phyloP scores from a whole-genome alignment of 2,329 filamentous ascomycete species.

The Neopestalotiopsis sp. region DNA sequence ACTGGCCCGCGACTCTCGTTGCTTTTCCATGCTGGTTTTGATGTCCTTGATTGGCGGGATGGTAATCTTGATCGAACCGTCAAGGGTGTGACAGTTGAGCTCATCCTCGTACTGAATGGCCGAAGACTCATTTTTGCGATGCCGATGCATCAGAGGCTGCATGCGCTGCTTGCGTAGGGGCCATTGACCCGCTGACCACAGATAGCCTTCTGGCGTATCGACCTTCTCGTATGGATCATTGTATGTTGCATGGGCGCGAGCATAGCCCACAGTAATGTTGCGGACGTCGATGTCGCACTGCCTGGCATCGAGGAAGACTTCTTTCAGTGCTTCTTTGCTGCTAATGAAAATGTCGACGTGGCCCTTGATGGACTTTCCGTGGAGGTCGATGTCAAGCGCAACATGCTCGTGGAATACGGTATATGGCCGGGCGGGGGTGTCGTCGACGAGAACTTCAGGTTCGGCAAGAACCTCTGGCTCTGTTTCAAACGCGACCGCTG shows the following conservation, averaged over 20 bases:
- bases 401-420: constrained; percentile 83
- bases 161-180: constrained; percentile 74
- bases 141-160: constrained; percentile 55
- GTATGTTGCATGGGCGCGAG: constrained; percentile 52
- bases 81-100: constrained; percentile 58
- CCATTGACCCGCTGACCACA: constrained; percentile 75
- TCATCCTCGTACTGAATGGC: constrained; percentile 60
- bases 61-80: constrained; percentile 54
- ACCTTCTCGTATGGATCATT: constrained; percentile 72
- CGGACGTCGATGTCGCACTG: constrained; percentile 64
- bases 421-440: constrained; percentile 43
- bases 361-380: constrained; percentile 74
- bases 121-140: constrained; percentile 56
- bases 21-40: constrained; percentile 27
- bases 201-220: constrained; percentile 64
- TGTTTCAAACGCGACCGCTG: constrained; percentile 24
- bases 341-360: constrained; percentile 83
- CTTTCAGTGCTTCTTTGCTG: constrained; percentile 58
- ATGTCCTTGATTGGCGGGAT: constrained; percentile 44
- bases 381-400: constrained; percentile 88
- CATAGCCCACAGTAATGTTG: constrained; percentile 58
- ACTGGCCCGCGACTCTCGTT: constrained; percentile 27
- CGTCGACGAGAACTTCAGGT: constrained; percentile 38
- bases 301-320: constrained; percentile 66
- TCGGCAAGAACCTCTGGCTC: constrained; percentile 28